Conservation (phyloP, 164 flowering plant genomes). For the Nymphaea colorata region DNA sequence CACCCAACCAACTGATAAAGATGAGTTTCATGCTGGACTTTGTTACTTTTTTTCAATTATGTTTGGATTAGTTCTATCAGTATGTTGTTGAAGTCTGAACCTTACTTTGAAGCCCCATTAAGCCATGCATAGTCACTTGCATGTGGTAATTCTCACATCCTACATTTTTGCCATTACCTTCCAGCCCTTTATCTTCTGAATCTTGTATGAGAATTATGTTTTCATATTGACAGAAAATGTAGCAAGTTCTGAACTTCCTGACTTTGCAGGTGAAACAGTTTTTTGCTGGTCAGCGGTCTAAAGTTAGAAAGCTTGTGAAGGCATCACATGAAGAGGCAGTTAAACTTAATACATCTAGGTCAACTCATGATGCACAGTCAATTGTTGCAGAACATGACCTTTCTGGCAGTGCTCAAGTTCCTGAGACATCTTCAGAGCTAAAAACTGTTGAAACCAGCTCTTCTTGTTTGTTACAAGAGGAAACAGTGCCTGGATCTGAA, state of each 20-base stretch:
- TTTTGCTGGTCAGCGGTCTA: conserved; percentile 68
- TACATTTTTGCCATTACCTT: too few relatives aligned
- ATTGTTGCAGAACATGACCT: conserved; percentile 19
- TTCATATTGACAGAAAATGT: background rate
- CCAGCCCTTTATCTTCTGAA: too few relatives aligned
- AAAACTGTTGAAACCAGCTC: conserved; percentile 31
- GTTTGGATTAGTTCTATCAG: too few relatives aligned
- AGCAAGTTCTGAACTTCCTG: background rate
- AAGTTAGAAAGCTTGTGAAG: conserved; percentile 64
- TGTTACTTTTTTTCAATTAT: too few relatives aligned
- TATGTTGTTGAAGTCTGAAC: too few relatives aligned
- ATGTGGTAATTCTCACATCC: too few relatives aligned
- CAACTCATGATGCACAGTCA: conserved; percentile 20
- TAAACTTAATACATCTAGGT: conserved; percentile 17
- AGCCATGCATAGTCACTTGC: too few relatives aligned
- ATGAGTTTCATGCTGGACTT: too few relatives aligned
- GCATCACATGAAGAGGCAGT: conserved; percentile 54
- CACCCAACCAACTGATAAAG: too few relatives aligned
- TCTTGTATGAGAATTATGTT: too few relatives aligned
- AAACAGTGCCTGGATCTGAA: conserved; percentile 36
- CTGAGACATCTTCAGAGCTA: conserved; percentile 27
- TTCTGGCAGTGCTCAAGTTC: conserved; percentile 27
- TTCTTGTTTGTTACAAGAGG: conserved; percentile 44
- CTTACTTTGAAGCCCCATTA: too few relatives aligned
- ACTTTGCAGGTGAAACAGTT: conserved; percentile 66